phyloP scores from a whole-genome alignment of 352 stramenopile species.

The Elongisporangium anandrum region DNA sequence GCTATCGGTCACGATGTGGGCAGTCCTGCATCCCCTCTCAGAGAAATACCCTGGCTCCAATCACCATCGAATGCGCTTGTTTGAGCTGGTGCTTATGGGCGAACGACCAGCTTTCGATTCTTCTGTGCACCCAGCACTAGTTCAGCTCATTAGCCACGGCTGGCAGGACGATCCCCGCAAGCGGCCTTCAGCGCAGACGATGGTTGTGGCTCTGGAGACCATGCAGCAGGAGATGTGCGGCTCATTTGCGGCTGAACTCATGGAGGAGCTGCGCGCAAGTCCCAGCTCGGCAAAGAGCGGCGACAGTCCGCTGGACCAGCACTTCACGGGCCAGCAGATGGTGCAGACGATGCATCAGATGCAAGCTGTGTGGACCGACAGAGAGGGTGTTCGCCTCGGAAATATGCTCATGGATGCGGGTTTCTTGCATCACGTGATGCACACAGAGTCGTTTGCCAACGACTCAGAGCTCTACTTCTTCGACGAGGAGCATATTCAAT shows the following conservation, averaged over 20 bases:
- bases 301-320: slow-evolving; percentile 10
- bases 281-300: slow-evolving; percentile 16
- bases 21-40: slow-evolving; percentile 42
- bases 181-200: slow-evolving; percentile 32
- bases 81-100: slow-evolving; percentile 43
- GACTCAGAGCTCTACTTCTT: slow-evolving; percentile 41
- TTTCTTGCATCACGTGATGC: slow-evolving; percentile 49
- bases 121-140: slow-evolving; percentile 25
- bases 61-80: slow-evolving; percentile 50
- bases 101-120: slow-evolving; percentile 25
- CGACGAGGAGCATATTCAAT: slow-evolving; percentile 33
- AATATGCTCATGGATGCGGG: slow-evolving; percentile 61
- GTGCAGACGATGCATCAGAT: slow-evolving; percentile 37
- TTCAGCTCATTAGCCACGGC: slow-evolving; percentile 22
- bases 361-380: slow-evolving; percentile 26
- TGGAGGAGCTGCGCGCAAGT: slow-evolving; percentile 26
- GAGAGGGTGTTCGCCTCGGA: slow-evolving; percentile 40
- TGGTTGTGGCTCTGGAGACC: slow-evolving; percentile 31
- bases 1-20: slow-evolving; percentile 73
- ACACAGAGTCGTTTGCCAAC: slow-evolving; percentile 34
- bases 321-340: slow-evolving; percentile 19
- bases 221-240: slow-evolving; percentile 42
- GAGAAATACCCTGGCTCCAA: slow-evolving; percentile 45
- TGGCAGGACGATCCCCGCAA: slow-evolving; percentile 35
- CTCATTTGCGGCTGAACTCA: slow-evolving; percentile 31